Evolutionary conservation across 2,329 filamentous ascomycete genomes (phyloP).

Genomic region (Aureobasidium sp.): DNA sequence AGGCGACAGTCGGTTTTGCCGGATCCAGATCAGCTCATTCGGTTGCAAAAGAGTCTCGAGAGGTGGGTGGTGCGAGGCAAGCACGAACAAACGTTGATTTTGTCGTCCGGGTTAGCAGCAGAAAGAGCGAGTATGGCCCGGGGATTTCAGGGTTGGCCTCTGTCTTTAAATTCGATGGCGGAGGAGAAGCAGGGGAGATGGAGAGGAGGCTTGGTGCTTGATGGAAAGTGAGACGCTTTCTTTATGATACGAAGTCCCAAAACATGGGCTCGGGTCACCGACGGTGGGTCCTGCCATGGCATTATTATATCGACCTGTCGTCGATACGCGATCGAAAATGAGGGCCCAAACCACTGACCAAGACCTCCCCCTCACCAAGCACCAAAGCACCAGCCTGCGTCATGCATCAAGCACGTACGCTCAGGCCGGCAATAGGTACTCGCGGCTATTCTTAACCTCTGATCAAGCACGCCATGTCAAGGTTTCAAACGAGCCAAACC

Average conservation of each 20-base stretch:
- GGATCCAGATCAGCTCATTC: not conserved
- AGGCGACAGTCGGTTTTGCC: not conserved
- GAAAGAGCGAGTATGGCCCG: slow-evolving; percentile 5
- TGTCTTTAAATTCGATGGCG: not conserved
- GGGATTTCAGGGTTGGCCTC: not conserved
- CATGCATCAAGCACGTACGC: slow-evolving; percentile 10
- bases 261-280: not conserved
- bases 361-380: slow-evolving; percentile 2
- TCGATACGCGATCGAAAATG: slow-evolving; percentile 7
- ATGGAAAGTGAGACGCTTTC: slow-evolving; percentile 12
- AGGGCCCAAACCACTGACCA: slow-evolving; percentile 6
- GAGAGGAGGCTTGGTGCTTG: slow-evolving; percentile 5
- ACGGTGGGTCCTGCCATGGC: slow-evolving; percentile 11
- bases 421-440: slow-evolving; percentile 4
- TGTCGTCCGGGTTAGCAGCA: slow-evolving; percentile 4
- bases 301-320: slow-evolving; percentile 10
- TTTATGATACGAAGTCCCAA: not conserved
- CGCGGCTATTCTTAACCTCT: not conserved
- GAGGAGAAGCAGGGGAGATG: not conserved
- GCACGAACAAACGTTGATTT: not conserved
- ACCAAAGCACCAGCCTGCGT: not conserved
- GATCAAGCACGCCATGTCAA: slow-evolving; percentile 12
- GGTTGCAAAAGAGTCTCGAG: not conserved
- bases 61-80: slow-evolving; percentile 4
- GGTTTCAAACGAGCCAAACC: slow-evolving; percentile 7